These are phyloP conservation scores for Hypoxylon sp. DNA, from an alignment of 2,329 filamentous ascomycete genomes.

Conservation along the genomic window DNA sequence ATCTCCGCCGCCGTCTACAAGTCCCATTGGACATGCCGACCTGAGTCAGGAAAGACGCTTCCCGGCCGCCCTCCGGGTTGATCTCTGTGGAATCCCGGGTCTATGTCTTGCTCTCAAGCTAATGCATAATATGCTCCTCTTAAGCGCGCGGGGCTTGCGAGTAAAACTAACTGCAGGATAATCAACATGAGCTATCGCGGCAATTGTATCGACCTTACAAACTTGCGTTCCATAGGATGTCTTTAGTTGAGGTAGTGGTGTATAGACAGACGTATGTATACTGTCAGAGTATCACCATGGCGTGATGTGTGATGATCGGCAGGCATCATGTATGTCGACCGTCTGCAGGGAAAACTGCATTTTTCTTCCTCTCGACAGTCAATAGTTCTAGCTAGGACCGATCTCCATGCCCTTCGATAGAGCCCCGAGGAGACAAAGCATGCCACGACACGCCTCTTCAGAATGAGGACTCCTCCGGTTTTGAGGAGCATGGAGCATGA, in stretches of 20 bases:
- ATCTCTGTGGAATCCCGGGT: slow-evolving; percentile 8
- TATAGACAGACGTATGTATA: slow-evolving; percentile 27
- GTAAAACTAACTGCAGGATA: slow-evolving; percentile 22
- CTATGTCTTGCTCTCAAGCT: slow-evolving; percentile 5
- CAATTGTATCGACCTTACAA: slow-evolving; percentile 23
- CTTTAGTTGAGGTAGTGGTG: slow-evolving; percentile 11
- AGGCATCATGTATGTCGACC: slow-evolving; percentile 8
- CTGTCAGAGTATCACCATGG: slow-evolving; percentile 9
- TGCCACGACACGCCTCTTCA: slow-evolving; percentile 20
- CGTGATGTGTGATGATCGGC: slow-evolving; percentile 2
- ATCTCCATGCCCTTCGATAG: slow-evolving; percentile 7
- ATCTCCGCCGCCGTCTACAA: slow-evolving; percentile 8
- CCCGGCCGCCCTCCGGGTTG: background rate
- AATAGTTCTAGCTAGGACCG: background rate
- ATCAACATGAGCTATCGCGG: slow-evolving; percentile 30
- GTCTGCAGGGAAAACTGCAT: slow-evolving; percentile 5
- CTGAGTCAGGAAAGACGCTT: slow-evolving; percentile 7
- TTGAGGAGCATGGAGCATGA: slow-evolving; percentile 16
- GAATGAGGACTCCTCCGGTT: slow-evolving; percentile 9
- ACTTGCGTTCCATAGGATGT: slow-evolving; percentile 16
- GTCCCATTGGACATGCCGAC: slow-evolving; percentile 19
- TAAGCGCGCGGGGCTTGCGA: slow-evolving; percentile 32
- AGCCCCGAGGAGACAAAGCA: slow-evolving; percentile 1
- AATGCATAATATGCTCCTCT: slow-evolving; percentile 15
- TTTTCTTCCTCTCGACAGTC: slow-evolving; percentile 6